Conservation (phyloP, 192 early-diverging fungal genomes). For the Backusella tuberculispora region DNA sequence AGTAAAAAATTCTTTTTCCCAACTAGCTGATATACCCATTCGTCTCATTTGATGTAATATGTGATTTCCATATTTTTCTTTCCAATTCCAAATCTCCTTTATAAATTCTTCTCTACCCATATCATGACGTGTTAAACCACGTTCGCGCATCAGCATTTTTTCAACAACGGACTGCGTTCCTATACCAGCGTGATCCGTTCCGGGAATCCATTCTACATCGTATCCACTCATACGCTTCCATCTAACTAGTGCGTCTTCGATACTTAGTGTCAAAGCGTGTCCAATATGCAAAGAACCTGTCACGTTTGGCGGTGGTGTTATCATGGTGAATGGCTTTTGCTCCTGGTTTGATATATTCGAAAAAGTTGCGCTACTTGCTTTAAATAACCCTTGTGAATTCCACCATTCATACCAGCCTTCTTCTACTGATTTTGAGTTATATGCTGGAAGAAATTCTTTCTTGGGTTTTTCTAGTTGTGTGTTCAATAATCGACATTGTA, state of each 20-base stretch:
- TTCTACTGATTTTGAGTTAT: slow-evolving; percentile 62
- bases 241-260: slow-evolving; percentile 78
- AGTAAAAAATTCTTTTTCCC: slow-evolving; percentile 87
- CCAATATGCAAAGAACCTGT: slow-evolving; percentile 95
- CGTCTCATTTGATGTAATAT: slow-evolving; percentile 85
- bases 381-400: slow-evolving; percentile 74
- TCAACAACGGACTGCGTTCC: slow-evolving; percentile 97
- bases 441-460: slow-evolving; percentile 12
- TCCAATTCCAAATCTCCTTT: slow-evolving; percentile 88
- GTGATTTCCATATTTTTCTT: slow-evolving; percentile 69
- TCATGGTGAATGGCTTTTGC: slow-evolving; percentile 74
- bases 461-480: slow-evolving; percentile 22
- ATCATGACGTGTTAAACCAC: slow-evolving; percentile 71
- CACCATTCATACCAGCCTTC: slow-evolving; percentile 97
- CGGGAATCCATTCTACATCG: slow-evolving; percentile 88
- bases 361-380: slow-evolving; percentile 36
- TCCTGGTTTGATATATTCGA: slow-evolving; percentile 26
- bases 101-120: slow-evolving; percentile 86
- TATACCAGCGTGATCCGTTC: slow-evolving; percentile 98
- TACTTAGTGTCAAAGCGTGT: slow-evolving; percentile 89
- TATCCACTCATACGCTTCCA: slow-evolving; percentile 94
- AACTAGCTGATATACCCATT: slow-evolving; percentile 88
- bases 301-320: slow-evolving; percentile 95
- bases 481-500: neutral
- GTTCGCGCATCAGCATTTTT: slow-evolving; percentile 79